Base-by-base conservation (phyloP, 176 grass and related monocot species). In the Pontederia paniculata region DNA sequence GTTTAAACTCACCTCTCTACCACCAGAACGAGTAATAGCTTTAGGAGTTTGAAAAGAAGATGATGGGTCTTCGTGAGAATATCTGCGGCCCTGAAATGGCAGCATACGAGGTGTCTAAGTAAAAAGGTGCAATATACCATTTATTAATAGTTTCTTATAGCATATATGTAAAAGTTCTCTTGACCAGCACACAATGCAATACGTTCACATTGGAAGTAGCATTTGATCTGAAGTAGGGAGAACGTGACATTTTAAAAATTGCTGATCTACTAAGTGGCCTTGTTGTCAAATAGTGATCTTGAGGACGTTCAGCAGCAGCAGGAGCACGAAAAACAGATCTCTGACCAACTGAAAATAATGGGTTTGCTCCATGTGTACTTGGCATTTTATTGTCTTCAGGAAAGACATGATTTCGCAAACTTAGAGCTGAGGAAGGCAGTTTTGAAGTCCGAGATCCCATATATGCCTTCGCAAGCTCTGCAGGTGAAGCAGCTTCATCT, bases 381-480 rank as follows among this genome's bases (percentile, higher is more conserved):
- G 58, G 43, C 68, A 76, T 74, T 31, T 63, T 72, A 53, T 71
- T 75, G 46, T 74, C 61, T 42, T 78, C 59, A 43, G 43, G 54
- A 65, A 84, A 68, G 16, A 78, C 21, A 53, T 49, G 77, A 12
- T 67, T 84, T 50, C 47, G 44, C 54, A 77, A 48, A 66, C 58
- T 73, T 66, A 48, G 21, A 21, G 50, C 65, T 1, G 71, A 49
- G 45, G 58, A 74, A 45, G 63, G 62, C 55, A 70, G 74, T 61
- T 44, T 81, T 0, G 14, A 72, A 78, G 63, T 60, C 41, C 54
- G 75, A 45, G 77, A 69, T 69, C 58, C 74, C 86, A 89, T 89
- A 67, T 73, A 81, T 70, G 80, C 63, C 57, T 84, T 89, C 0
- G 81, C 86, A 22, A 89, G 71, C 31, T 89, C 81, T 23, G 68